A percentile compares a stretch with the other conserved stretches of the same genome.
Evolutionary conservation across 2,329 filamentous ascomycete genomes (phyloP).

Genomic region (Diplodia sapinea): DNA sequence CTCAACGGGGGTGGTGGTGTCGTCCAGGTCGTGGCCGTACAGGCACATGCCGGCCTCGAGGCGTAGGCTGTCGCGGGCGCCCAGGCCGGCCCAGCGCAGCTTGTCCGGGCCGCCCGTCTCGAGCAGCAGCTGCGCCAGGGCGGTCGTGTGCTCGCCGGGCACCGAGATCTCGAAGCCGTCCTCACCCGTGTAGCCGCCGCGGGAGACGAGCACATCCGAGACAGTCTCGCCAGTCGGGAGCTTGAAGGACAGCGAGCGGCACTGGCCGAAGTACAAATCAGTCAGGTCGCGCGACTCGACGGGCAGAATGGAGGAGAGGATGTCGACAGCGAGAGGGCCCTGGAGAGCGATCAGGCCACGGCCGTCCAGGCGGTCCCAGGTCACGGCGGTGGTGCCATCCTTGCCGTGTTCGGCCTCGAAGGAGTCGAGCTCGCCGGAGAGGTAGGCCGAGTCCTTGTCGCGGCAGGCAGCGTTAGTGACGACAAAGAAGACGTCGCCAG

Average conservation of each 20-base stretch:
- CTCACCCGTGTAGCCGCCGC: constrained; percentile 95
- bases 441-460: constrained; percentile 82
- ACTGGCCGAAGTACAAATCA: constrained; percentile 81
- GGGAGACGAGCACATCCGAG: constrained; percentile 71
- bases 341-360: constrained; percentile 88
- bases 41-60: constrained; percentile 98
- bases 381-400: constrained; percentile 55
- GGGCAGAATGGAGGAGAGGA: constrained; percentile 70
- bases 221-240: constrained; percentile 58
- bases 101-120: constrained; percentile 62
- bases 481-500: constrained; percentile 77
- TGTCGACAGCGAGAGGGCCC: constrained; percentile 75
- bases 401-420: constrained; percentile 62
- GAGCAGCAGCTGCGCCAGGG: constrained; percentile 73
- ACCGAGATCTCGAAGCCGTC: constrained; percentile 98
- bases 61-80: constrained; percentile 87
- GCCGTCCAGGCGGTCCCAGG: constrained; percentile 72
- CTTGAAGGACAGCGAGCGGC: constrained; percentile 68
- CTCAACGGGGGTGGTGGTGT: constrained; percentile 72
- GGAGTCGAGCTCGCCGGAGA: constrained; percentile 70
- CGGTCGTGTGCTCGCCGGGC: constrained; percentile 67
- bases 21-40: constrained; percentile 98
- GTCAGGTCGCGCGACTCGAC: constrained; percentile 60
- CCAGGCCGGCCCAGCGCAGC: constrained; percentile 83
- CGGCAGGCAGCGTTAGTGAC: constrained; percentile 94